Percentiles rank a stretch among this genome's conserved stretches.
Conservation (phyloP, 345 rosid genomes). For the Linum lewisii region DNA sequence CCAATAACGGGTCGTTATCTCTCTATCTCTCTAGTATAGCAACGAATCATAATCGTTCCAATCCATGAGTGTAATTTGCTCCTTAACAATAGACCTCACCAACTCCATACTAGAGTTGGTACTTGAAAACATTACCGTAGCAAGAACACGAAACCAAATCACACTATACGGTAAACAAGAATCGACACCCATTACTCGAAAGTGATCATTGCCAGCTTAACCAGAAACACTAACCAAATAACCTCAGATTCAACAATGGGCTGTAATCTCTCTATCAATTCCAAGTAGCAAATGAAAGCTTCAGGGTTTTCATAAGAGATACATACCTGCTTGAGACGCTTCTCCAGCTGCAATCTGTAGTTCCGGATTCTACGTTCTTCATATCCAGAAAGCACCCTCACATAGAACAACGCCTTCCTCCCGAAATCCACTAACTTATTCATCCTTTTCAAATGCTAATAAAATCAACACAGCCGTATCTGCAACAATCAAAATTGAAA, state of each 20-base stretch:
- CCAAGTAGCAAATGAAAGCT: not conserved
- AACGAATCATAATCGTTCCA: not conserved
- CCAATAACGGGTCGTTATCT: too few relatives aligned
- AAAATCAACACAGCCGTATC: not conserved
- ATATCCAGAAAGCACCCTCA: slow-evolving; percentile 84
- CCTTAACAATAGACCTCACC: not conserved
- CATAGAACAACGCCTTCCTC: slow-evolving; percentile 71
- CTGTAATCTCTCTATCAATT: too few relatives aligned
- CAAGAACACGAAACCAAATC: not conserved
- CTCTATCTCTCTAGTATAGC: too few relatives aligned
- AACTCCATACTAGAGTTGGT: too few relatives aligned
- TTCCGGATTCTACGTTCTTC: slow-evolving; percentile 75
- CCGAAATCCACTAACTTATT: slow-evolving; percentile 72
- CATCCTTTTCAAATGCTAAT: slow-evolving; percentile 25
- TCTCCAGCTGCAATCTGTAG: slow-evolving; percentile 70
- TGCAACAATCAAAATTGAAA: not conserved
- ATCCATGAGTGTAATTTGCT: not conserved
- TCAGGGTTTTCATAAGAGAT: too few relatives aligned
- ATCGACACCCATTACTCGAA: not conserved
- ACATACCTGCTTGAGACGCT: slow-evolving; percentile 55
- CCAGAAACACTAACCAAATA: not conserved
- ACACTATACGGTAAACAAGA: not conserved
- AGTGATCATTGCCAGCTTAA: too few relatives aligned
- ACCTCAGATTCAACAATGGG: not conserved
- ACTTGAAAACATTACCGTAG: not conserved